Evolutionary conservation across 129 eudicot genomes (phyloP).

Genomic region (Oenanthe sinensis): DNA sequence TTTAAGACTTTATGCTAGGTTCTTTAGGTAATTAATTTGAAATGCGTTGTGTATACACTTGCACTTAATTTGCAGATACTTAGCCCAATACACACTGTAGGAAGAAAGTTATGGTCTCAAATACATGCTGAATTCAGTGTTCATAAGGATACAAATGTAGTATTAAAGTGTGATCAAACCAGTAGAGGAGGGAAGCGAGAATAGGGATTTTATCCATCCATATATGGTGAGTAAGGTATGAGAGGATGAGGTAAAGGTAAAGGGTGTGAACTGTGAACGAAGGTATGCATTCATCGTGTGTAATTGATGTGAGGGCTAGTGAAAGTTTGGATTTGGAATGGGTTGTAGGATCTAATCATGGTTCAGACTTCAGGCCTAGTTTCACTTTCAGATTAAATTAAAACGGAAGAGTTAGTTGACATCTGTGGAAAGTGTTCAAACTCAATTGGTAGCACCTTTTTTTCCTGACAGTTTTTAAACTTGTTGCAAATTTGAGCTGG

Average conservation of each 20-base stretch:
- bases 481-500: background rate
- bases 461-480: background rate
- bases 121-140: too few species aligned
- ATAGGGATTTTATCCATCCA: conserved; percentile 8
- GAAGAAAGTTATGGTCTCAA: too few species aligned
- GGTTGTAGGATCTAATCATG: conserved; percentile 9
- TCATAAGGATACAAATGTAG: background rate
- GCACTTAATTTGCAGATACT: background rate
- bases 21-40: background rate
- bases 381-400: background rate
- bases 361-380: background rate
- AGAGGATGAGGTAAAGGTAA: conserved; percentile 8
- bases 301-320: conserved; percentile 23
- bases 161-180: background rate
- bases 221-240: conserved; percentile 2
- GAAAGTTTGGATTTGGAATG: conserved; percentile 21
- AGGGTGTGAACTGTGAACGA: conserved; percentile 10
- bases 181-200: conserved; percentile 7
- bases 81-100: too few species aligned
- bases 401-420: background rate
- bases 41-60: background rate
- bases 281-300: conserved; percentile 16
- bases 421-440: background rate
- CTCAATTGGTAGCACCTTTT: background rate
- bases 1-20: background rate